Evolutionary conservation across 1,284 basidiomycete genomes (phyloP), one percentile per base, ranked within the genome.

Genomic region (Ganoderma boninense): DNA sequence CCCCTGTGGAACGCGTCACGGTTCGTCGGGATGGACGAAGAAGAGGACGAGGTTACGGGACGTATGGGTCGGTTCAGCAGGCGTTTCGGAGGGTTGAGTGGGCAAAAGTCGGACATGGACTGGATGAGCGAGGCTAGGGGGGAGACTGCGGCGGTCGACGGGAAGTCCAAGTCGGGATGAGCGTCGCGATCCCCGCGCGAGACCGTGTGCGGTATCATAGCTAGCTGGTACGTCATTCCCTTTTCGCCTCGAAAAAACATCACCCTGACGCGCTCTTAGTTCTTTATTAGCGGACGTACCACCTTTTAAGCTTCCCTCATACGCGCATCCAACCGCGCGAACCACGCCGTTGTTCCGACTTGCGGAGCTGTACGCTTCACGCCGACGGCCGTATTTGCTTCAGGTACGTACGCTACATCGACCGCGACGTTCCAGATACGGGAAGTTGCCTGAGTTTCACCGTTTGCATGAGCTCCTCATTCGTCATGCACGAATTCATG

Each of bases 1-100:
- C 92, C 92, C 13, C 80, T 95, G 32, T 97, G 90, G 94, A 92
- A 92, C 78, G 86, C 89, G 38, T 78, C 79, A 0, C 69, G 75
- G n/a, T 77, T 77, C 68, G 79, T 83, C 26, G 85, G 87, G 13
- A 82, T 84, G 43, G 83, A 84, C 49, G 92, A 92, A 74, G 93
- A 92, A 72, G 89, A 87, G 70, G 89, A 88, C 71, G 89, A 89
- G 65, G 87, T 89, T 29, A 89, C 90, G 0, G 95, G 95, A 20
- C 85, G 95, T 11, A 83, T 97, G 75, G 94, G 94, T 4, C 84
- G 94, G 74, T 97, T 96, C 82, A 93, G 86, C 80, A 88, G 89
- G 77, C 86, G 86, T 70, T 97, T 96, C 77, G 93, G 90, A 63
- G 89, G 86, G 32, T 81, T 89, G 4, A 86, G 88, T 20, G 83